Evolutionary conservation across 495 filamentous ascomycete species (phyloP).

Genomic region (Aspergillus taichungensis): DNA sequence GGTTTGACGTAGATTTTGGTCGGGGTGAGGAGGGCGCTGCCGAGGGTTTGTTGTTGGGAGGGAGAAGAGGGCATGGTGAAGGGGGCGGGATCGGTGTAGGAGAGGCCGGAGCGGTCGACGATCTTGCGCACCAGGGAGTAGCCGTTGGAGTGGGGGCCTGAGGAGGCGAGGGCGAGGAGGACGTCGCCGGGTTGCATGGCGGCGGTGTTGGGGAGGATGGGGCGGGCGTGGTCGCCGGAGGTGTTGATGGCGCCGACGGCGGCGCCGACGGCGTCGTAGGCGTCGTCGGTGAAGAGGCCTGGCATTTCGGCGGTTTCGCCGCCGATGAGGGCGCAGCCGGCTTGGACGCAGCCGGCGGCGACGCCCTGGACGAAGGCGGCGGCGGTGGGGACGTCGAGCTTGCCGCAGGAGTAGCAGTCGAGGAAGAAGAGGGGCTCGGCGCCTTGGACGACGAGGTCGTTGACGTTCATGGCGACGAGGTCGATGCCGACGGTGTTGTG

Average conservation of each 20-base stretch:
- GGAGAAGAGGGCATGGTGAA: slow-evolving; percentile 51
- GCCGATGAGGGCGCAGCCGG: slow-evolving; percentile 82
- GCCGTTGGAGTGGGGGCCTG: slow-evolving; percentile 87
- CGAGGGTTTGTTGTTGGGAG: slow-evolving; percentile 41
- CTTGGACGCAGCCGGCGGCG: slow-evolving; percentile 69
- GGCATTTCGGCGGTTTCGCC: slow-evolving; percentile 99
- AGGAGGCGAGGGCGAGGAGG: slow-evolving; percentile 72
- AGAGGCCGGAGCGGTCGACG: slow-evolving; percentile 59
- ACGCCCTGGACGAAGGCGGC: slow-evolving; percentile 80
- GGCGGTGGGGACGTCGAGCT: slow-evolving; percentile 67
- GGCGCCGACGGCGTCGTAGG: slow-evolving; percentile 85
- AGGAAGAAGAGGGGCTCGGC: slow-evolving; percentile 91
- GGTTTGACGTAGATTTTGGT: slow-evolving; percentile 76
- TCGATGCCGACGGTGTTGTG: slow-evolving; percentile 93
- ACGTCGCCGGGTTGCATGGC: slow-evolving; percentile 76
- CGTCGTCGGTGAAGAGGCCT: slow-evolving; percentile 70
- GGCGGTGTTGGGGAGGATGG: slow-evolving; percentile 64
- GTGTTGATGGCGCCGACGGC: slow-evolving; percentile 74
- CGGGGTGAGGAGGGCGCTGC: slow-evolving; percentile 66
- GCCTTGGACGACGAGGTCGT: slow-evolving; percentile 92
- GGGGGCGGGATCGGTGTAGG: slow-evolving; percentile 60
- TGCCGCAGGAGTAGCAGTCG: slow-evolving; percentile 89
- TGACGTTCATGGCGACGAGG: slow-evolving; percentile 97
- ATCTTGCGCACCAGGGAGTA: slow-evolving; percentile 90
- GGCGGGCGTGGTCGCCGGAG: slow-evolving; percentile 36